Evolutionary conservation across 495 filamentous ascomycete genomes (phyloP).

Genomic region (Aspergillus bridgeri): DNA sequence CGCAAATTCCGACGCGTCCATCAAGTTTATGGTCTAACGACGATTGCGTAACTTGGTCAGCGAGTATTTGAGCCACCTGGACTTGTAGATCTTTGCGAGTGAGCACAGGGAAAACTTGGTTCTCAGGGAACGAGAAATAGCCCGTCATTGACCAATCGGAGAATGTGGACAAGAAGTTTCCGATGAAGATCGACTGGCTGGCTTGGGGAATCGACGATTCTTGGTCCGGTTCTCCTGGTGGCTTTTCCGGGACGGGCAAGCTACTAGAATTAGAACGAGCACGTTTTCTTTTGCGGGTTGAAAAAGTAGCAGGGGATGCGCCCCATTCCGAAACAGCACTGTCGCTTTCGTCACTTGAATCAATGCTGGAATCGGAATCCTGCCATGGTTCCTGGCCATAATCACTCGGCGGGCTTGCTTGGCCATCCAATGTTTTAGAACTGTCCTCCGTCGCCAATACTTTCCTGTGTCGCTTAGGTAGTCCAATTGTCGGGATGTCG

Average conservation of each 20-base stretch:
- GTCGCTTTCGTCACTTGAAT: conserved; percentile 33
- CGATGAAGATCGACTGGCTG: conserved; percentile 39
- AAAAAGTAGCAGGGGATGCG: conserved; percentile 16
- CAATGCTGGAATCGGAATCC: conserved; percentile 29
- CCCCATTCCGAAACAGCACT: conserved; percentile 24
- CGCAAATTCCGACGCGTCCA: conserved; percentile 27
- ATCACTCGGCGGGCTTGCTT: conserved; percentile 10
- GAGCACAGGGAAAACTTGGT: conserved; percentile 31
- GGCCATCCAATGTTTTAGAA: conserved; percentile 5
- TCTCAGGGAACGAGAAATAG: conserved; percentile 39
- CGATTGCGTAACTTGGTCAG: conserved; percentile 49
- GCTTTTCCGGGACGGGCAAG: conserved; percentile 30
- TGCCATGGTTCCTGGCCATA: conserved; percentile 11
- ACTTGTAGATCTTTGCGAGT: conserved; percentile 38
- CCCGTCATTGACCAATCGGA: conserved; percentile 45
- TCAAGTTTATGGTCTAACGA: conserved; percentile 40
- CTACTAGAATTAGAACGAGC: conserved; percentile 34
- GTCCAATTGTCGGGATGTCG: conserved; percentile 42
- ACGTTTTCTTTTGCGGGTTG: conserved; percentile 42
- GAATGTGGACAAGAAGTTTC: conserved; percentile 44
- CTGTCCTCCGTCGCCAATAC: not conserved
- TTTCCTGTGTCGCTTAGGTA: conserved; percentile 29
- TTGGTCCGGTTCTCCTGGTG: conserved; percentile 20
- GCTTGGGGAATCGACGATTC: conserved; percentile 16
- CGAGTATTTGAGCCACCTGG: conserved; percentile 45